Base-by-base conservation (phyloP, 2,329 filamentous ascomycete species). In the Trichoderma arundinaceum region DNA sequence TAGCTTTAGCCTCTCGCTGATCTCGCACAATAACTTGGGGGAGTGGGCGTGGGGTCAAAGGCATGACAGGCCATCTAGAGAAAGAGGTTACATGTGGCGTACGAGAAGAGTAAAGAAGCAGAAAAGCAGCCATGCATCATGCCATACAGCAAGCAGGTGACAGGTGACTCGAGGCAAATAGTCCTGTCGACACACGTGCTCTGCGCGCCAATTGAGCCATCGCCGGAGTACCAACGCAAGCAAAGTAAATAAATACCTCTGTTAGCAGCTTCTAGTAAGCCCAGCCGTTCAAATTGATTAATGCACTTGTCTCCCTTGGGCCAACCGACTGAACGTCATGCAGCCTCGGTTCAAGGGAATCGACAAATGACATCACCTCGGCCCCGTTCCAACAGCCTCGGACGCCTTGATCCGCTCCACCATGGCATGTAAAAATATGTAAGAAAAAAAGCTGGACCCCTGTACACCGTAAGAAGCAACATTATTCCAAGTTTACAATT, bases 291-390 rank as follows among this genome's bases (percentile, higher is more conserved):
- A 53, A 53, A 35, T 19, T 38, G 32, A 33, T 41, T 15, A 39
- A 51, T 51, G 48, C 51, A 35, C 44, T 60, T 28, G 19, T 54
- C 52, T 41, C 10, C 52, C 22, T 28, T 28, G 22, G 22, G 22
- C 22, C 22, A 28, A 28, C 22, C 22, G 22, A 28, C 4, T 28
- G 22, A 35, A 4, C 9, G n/a, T 48, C 57, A 39, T n/a, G 33
- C 57, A 49, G 57, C 57, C 44, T 60, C 57, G 57, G 57, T 48
- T 51, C n/a, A 60, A 60, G 35, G 33, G 44, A 32, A 38, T 19
- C 28, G 15, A 15, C 7, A 32, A 41, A 60, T 60, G 57, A 49
- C 57, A 60, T 60, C 57, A 38, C 35, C 35, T 38, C 35, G 35
- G 35, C 35, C 35, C 35, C 35, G 35, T 38, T 38, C 10, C 35